Evolutionary conservation across 2,329 filamentous ascomycete species (phyloP), one percentile per base, ranked within the genome.

Genomic region (Pseudocercospora pini-densiflorae): DNA sequence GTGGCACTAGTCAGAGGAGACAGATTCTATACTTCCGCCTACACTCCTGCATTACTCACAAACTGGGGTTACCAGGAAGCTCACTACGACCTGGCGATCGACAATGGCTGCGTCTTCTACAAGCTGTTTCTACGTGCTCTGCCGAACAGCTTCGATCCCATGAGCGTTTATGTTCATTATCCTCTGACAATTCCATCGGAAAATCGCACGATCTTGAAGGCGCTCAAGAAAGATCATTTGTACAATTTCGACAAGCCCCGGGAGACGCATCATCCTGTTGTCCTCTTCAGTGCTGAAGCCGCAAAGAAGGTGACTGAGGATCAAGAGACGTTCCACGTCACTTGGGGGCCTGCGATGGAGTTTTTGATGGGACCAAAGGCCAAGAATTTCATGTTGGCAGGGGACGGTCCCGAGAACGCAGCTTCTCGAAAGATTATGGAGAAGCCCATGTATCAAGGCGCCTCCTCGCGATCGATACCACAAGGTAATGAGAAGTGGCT

Each of bases 1-100:
- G 81, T 88, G 1, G 83, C 84, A 0, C 80, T 89, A 9, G 86
- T 89, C 2, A 82, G 88, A 7, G 84, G 83, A 0, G 87, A 89
- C 71, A 79, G 87, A 4, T 89, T 89, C 78, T 85, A 86, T 72
- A 88, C 87, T 2, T 76, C 76, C 29, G 75, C 76, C 9, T 79
- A 77, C 65, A 79, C 76, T 5, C 75, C 78, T 1, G 70, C 72
- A 5, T 67, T 73, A 7, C 70, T 80, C 43, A 81, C 79, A 23
- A 79, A 78, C 60, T 81, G 78, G 78, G 79, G 79, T 2, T 86
- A 82, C 69, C 79, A 82, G 2, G 85, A 86, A 63, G 80, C 82
- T 23, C 77, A 79, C 49, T 80, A 77, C 33, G 79, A 84, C 65
- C 71, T 77, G 4, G 74, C 77, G 1, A 79, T 85, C 59, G 82